Evolutionary conservation across 2,329 filamentous ascomycete genomes (phyloP), one percentile per base, ranked within the genome.

Genomic region (Fusarium agapanthi): DNA sequence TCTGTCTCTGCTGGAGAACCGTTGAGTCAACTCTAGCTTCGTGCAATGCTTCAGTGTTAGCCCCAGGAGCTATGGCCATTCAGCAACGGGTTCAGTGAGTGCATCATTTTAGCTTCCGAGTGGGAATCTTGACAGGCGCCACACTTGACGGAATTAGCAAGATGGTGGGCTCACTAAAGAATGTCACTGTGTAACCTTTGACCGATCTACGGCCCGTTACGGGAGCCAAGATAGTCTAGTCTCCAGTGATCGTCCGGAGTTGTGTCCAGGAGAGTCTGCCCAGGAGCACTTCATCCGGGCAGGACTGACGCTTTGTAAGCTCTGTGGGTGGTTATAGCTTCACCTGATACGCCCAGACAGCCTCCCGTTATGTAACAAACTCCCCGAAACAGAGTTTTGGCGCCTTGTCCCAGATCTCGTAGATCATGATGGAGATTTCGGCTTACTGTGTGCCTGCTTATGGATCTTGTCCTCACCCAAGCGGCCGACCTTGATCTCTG

Each of bases 101-200:
- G 15, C 34, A 28, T 35, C 12, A 24, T 34, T 51, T 72, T 74
- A 65, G 67, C 62, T 71, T 72, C 63, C 30, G 38, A 41, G 48
- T 30, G 41, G 57, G 34, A 57, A 58, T 60, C 60, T 58, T 55
- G 62, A 65, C 58, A 59, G 54, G 43, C 55, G 62, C 50, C 50
- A 57, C 45, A 57, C 54, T 38, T 8, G 37, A 47, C 50, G 69
- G 69, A 69, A 59, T 48, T 51, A 61, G 62, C 47, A 71, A 41
- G 32, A 66, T 67, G 35, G 26, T 43, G 28, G 20, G 20, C 10
- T 30, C n/a, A 45, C 15, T 47, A 43, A 44, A 71, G 43, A 61
- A 68, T 71, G 66, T 28, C 45, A 54, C 35, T 34, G 38, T 50
- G 41, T 35, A 24, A 63, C 28, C 22, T 58, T 26, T 13, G 32